A percentile compares a stretch with the other conserved stretches of the same genome.
Conservation (phyloP, 2,329 filamentous ascomycete genomes). For the Colletotrichum sp. region DNA sequence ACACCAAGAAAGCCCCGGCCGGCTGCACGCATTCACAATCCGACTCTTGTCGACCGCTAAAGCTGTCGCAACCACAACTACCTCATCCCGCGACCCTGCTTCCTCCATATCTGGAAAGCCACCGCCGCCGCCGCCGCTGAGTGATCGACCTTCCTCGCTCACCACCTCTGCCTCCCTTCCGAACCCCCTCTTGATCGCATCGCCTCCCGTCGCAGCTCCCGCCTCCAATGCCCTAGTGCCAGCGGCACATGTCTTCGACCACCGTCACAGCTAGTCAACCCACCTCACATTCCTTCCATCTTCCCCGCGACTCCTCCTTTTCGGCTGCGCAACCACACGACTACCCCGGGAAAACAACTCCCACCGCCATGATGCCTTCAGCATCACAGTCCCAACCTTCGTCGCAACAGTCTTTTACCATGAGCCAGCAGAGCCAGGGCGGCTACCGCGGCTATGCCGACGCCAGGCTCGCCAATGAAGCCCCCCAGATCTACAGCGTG, state of each 20-base stretch:
- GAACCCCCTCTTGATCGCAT: background rate
- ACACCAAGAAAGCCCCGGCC: background rate
- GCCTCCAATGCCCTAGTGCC: constrained; percentile 16
- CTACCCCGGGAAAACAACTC: background rate
- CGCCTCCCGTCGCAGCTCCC: background rate
- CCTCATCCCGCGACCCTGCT: background rate
- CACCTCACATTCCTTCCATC: constrained; percentile 9
- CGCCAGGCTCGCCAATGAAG: constrained; percentile 40
- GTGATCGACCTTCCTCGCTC: background rate
- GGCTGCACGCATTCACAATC: constrained; percentile 5
- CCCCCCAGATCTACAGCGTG: constrained; percentile 68
- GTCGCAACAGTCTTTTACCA: constrained; percentile 61
- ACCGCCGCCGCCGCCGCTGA: background rate
- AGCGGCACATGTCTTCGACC: constrained; percentile 23
- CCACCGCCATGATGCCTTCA: constrained; percentile 36
- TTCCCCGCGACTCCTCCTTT: constrained; percentile 15
- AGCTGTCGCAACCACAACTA: background rate
- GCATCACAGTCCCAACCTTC: constrained; percentile 55
- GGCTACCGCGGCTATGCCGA: constrained; percentile 46
- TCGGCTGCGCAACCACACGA: background rate
- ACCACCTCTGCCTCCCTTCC: background rate
- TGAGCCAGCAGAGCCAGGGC: constrained; percentile 60
- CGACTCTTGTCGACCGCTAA: background rate
- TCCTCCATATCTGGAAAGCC: background rate
- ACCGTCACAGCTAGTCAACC: constrained; percentile 5